Base-by-base conservation (phyloP, 768 basidiomycete species). In the Cystobasidium ongulense region DNA sequence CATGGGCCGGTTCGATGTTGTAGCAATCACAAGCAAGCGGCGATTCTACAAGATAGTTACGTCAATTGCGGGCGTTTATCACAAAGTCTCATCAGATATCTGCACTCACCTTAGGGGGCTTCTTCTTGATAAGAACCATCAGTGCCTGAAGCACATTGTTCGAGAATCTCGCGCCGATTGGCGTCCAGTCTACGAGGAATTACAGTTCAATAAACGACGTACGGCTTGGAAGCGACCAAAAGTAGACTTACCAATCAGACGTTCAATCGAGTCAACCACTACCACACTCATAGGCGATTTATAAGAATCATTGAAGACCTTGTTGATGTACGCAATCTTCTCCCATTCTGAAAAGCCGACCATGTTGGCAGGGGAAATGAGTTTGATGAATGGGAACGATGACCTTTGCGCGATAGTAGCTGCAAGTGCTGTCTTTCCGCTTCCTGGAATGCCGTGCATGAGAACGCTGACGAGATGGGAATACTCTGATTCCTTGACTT, bases 201-300 rank as follows among this genome's bases (percentile, higher is more conserved):
- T 2, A 59, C 50, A 53, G 17, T 10, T 41, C 29, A 54, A 21
- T 8, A n/a, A n/a, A n/a, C n/a, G 35, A 57, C 15, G 33, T 33
- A 35, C 53, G 18, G n/a, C 59, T n/a, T 18, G 41, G 43, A 62
- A 50, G 18, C 27, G 33, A 38, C 25, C 29, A 11, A 53, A 29
- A 7, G 13, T 0, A 17, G 21, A 80, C 88, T 74, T 54, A 93
- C 93, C 94, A 63, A 99, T 84, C 71, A 99, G 82, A 39, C 95
- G 86, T 81, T 99, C 96, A 73, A 99, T 85, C 77, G 88, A 93
- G 80, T 99, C 96, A 15, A 99, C 89, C 10, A 99, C 92, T 66
- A 99, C 88, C 1, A 98, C 91, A 79, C 95, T 97, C 74, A 94
- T 80, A 7, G 95, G 94, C 84, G 91, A 93, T 86, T 98, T 99